Conservation (phyloP, 495 filamentous ascomycete genomes). For the Podospora bellae-mahoneyi region DNA sequence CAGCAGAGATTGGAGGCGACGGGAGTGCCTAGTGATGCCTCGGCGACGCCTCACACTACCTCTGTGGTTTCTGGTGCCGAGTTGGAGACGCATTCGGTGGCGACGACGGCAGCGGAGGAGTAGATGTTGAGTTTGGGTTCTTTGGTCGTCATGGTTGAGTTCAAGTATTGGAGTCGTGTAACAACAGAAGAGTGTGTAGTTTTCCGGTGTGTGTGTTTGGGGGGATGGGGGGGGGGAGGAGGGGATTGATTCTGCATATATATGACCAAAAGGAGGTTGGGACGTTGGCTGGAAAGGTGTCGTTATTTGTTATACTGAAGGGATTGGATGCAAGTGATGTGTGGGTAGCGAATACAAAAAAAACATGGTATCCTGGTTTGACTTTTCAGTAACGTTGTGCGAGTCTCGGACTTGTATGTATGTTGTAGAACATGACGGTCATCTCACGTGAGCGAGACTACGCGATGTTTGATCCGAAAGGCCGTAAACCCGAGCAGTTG, state of each 20-base stretch:
- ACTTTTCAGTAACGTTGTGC: neutral
- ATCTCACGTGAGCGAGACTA: too few relatives aligned
- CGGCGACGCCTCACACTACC: neutral
- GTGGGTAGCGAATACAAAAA: neutral
- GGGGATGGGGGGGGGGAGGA: too few relatives aligned
- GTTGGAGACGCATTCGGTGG: neutral
- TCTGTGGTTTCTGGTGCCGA: neutral
- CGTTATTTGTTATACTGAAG: neutral
- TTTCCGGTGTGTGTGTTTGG: neutral
- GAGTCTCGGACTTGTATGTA: too few relatives aligned
- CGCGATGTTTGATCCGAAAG: too few relatives aligned
- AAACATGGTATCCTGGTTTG: neutral
- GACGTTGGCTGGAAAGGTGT: neutral
- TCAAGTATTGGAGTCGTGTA: neutral
- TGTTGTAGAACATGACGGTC: too few relatives aligned
- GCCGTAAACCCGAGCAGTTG: too few relatives aligned
- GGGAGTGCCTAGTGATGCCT: neutral
- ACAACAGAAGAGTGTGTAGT: too few relatives aligned
- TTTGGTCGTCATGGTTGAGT: neutral
- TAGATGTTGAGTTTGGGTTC: neutral
- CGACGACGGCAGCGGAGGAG: neutral
- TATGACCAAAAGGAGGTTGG: neutral
- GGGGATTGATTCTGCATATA: neutral
- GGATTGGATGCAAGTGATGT: neutral
- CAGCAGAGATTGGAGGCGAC: neutral